Evolutionary conservation across 768 basidiomycete genomes (phyloP), one percentile per base, ranked within the genome.

Genomic region (Gyrodon lividus): DNA sequence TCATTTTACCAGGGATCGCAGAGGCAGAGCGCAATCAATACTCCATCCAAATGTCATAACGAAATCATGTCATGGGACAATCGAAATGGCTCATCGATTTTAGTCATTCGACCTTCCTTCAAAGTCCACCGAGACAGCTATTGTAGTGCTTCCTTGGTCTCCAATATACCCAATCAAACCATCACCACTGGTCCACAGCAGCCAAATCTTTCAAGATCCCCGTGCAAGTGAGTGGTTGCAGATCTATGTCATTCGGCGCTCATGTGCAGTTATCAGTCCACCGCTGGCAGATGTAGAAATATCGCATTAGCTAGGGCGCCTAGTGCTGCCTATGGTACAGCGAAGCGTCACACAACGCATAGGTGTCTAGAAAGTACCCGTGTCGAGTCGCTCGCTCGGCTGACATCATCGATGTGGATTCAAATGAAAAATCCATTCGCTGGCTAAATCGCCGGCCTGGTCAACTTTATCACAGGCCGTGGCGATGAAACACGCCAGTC

Each of bases 401-500:
- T 63, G 1, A 19, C 51, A 5, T 51, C 55, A 6, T 60, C 62
- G 61, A 30, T 46, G 22, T 56, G 3, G 52, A 31, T 43, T 41
- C 34, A 1, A 48, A 48, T 42, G 23, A 50, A 31, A 50, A 52
- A 13, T 12, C 51, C 1, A 46, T 60, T 10, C 64, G 62, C 33
- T 68, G 65, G 63, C 57, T 63, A 23, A 64, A 62, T 22, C 61
- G 63, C 20, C 41, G 57, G 4, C 64, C 62, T 35, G 62, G 62
- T 10, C 65, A n/a, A n/a, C n/a, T n/a, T n/a, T n/a, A n/a, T n/a
- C n/a, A n/a, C n/a, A n/a, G n/a, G n/a, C n/a, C n/a, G n/a, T n/a
- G n/a, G n/a, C n/a, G n/a, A n/a, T n/a, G n/a, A n/a, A n/a, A n/a
- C n/a, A n/a, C 57, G n/a, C 51, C 38, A 30, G 20, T 22, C 28